These are phyloP conservation scores for Solanum bulbocastanum DNA, from an alignment of 257 asterid species.

Conservation along the genomic window DNA sequence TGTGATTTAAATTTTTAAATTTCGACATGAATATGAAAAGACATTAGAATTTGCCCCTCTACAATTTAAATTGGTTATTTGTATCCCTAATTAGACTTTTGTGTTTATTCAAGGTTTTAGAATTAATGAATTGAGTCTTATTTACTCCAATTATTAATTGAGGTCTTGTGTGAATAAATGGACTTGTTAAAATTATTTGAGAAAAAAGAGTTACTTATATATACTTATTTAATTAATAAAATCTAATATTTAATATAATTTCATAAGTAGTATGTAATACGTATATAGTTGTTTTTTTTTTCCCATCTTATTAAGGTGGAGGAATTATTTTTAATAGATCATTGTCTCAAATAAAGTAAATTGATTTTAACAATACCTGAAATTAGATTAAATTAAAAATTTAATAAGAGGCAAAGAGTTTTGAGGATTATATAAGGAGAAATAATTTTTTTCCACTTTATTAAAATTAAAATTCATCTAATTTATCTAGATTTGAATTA, in stretches of 20 bases:
- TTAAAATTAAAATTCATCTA: not conserved
- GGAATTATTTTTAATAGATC: not conserved
- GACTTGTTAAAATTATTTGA: not conserved
- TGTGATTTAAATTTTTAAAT: not conserved
- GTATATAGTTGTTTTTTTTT: too few species aligned
- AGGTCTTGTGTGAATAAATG: not conserved
- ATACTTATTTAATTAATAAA: not conserved
- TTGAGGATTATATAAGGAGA: not conserved
- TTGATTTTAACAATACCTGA: not conserved
- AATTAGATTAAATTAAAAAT: not conserved
- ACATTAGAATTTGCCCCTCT: not conserved
- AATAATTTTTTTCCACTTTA: not conserved
- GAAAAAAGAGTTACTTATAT: not conserved
- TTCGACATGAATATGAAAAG: too few species aligned
- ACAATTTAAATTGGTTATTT: not conserved
- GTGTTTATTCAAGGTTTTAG: not conserved
- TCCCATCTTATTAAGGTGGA: not conserved
- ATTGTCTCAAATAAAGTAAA: not conserved
- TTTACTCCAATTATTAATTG: not conserved
- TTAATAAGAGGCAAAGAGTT: not conserved
- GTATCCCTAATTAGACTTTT: not conserved
- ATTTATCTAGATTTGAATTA: not conserved
- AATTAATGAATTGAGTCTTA: not conserved
- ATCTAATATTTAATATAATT: not conserved
- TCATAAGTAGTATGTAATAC: rapidly evolving